Conservation (phyloP, 805 yeast species). For the Priceomyces castillae region DNA sequence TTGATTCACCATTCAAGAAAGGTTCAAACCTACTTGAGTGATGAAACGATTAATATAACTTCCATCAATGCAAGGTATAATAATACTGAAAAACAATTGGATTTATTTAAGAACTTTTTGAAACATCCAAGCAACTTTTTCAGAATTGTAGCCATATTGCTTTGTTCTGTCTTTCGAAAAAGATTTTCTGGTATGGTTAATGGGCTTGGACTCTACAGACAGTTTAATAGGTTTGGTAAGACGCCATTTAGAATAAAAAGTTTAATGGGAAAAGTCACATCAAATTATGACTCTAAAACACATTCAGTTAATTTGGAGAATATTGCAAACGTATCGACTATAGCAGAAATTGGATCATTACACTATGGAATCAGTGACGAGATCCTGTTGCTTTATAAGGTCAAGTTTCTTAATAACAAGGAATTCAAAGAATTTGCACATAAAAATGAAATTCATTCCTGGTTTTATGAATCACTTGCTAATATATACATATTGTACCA, state of each 20-base stretch:
- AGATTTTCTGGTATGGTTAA: conserved; percentile 44
- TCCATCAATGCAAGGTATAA: conserved; percentile 30
- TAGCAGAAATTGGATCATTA: conserved; percentile 52
- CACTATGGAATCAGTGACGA: conserved; percentile 71
- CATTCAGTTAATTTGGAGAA: conserved; percentile 3
- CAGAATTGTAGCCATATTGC: conserved; percentile 30
- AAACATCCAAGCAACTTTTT: conserved; percentile 38
- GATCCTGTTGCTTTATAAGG: conserved; percentile 51
- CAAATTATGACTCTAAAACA: conserved; percentile 3
- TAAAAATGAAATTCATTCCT: conserved; percentile 62
- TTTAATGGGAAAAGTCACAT: conserved; percentile 29
- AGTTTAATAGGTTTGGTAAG: conserved; percentile 66
- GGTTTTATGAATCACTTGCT: conserved; percentile 65
- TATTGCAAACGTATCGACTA: conserved; percentile 28
- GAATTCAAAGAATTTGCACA: conserved; percentile 38
- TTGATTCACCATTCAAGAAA: conserved; percentile 46
- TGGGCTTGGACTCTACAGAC: conserved; percentile 58
- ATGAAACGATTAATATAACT: conserved; percentile 30
- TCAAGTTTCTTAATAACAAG: conserved; percentile 44
- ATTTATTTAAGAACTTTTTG: conserved; percentile 32
- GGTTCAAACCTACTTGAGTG: conserved; percentile 33
- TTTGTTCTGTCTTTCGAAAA: conserved; percentile 38
- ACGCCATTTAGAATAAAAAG: conserved; percentile 56
- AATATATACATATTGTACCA: conserved; percentile 52
- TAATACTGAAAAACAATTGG: conserved; percentile 28